Conservation (phyloP, 2,329 filamentous ascomycete species). For the Fusarium oxysporum region DNA sequence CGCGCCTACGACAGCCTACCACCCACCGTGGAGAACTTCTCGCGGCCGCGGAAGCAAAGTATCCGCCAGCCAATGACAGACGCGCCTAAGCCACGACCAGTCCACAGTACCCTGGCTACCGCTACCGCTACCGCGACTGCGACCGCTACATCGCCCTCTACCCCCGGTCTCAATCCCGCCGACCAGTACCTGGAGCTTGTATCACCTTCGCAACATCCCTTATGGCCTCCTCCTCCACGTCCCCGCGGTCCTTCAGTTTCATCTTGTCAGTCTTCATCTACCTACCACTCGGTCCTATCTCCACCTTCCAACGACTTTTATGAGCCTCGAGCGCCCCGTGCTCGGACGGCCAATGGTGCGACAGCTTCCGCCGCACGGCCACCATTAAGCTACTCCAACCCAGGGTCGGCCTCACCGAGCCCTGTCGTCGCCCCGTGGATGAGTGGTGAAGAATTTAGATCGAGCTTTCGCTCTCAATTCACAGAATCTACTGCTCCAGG, state of each 20-base stretch:
- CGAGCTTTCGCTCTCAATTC: slow-evolving; percentile 67
- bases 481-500: slow-evolving; percentile 69
- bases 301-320: slow-evolving; percentile 56
- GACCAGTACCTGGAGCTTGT: slow-evolving; percentile 49
- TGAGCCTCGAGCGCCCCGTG: slow-evolving; percentile 49
- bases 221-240: slow-evolving; percentile 56
- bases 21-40: slow-evolving; percentile 67
- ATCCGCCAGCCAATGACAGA: slow-evolving; percentile 58
- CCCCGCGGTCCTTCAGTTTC: slow-evolving; percentile 61
- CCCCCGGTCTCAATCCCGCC: slow-evolving; percentile 43
- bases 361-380: slow-evolving; percentile 44
- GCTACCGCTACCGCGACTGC: background rate
- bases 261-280: slow-evolving; percentile 59
- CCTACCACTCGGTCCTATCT: slow-evolving; percentile 55
- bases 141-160: slow-evolving; percentile 12
- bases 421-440: slow-evolving; percentile 60
- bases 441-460: slow-evolving; percentile 63
- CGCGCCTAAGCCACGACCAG: slow-evolving; percentile 46
- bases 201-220: slow-evolving; percentile 46
- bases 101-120: slow-evolving; percentile 30
- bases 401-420: slow-evolving; percentile 51
- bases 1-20: slow-evolving; percentile 52
- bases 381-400: slow-evolving; percentile 48
- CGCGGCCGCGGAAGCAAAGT: slow-evolving; percentile 67
- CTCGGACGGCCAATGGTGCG: slow-evolving; percentile 44